Conservation (phyloP, 106 monocot genomes). For the Dioscorea dumetorum region DNA sequence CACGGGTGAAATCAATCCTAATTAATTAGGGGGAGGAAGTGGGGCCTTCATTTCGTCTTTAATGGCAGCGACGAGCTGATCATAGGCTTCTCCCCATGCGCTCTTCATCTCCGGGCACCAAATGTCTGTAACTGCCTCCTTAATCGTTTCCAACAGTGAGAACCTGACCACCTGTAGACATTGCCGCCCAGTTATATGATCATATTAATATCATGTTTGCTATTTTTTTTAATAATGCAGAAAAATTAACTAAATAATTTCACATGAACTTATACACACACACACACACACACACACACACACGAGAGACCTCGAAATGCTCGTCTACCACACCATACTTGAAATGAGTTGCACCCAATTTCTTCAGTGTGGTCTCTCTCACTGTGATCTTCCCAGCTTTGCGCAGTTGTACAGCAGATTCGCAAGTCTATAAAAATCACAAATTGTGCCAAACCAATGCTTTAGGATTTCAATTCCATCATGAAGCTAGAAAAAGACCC, state of each 20-base stretch:
- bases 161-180: slow-evolving; percentile 5
- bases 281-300: too few relatives aligned
- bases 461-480: background rate
- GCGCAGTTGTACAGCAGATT: slow-evolving; percentile 31
- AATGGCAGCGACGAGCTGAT: slow-evolving; percentile 65
- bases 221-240: background rate
- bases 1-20: too few relatives aligned
- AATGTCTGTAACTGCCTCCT: slow-evolving; percentile 61
- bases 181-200: background rate
- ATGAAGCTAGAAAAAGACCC: too few relatives aligned
- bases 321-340: slow-evolving; percentile 20
- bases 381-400: slow-evolving; percentile 30
- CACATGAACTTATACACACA: background rate
- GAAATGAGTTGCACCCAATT: slow-evolving; percentile 24
- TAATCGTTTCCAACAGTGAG: slow-evolving; percentile 2
- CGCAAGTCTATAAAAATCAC: slow-evolving; percentile 14
- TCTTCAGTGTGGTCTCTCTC: slow-evolving; percentile 32
- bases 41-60: slow-evolving; percentile 51
- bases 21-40: slow-evolving; percentile 2
- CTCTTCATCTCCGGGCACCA: slow-evolving; percentile 66
- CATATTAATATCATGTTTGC: background rate
- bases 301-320: slow-evolving; percentile 37
- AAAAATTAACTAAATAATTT: background rate
- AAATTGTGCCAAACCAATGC: background rate
- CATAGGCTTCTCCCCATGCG: slow-evolving; percentile 50